Evolutionary conservation across 2,329 filamentous ascomycete species (phyloP).

Genomic region (Hymenoscyphus occultus): DNA sequence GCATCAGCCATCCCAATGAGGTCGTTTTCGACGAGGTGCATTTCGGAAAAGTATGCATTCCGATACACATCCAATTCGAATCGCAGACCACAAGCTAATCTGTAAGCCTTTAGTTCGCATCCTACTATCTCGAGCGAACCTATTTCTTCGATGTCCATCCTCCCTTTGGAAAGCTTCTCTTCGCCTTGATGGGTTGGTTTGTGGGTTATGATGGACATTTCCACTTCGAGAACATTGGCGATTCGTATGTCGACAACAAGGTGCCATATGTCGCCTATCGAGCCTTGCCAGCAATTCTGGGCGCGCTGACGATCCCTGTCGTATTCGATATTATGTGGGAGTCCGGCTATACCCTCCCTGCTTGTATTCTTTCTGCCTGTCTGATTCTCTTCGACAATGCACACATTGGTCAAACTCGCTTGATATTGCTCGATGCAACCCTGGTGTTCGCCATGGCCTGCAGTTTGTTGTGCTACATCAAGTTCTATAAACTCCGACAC

Average conservation of each 20-base stretch:
- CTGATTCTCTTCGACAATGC: constrained; percentile 95
- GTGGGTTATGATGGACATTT: constrained; percentile 97
- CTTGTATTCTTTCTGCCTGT: constrained; percentile 80
- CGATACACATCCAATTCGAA: neutral
- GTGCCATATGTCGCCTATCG: constrained; percentile 97
- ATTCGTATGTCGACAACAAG: constrained; percentile 95
- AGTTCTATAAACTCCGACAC: constrained; percentile 95
- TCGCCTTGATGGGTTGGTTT: constrained; percentile 95
- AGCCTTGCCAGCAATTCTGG: constrained; percentile 86
- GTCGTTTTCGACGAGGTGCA: constrained; percentile 99
- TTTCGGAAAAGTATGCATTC: constrained; percentile 82
- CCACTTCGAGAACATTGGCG: constrained; percentile 98
- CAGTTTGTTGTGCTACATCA: constrained; percentile 89
- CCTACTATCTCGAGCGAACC: constrained; percentile 87
- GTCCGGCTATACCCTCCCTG: constrained; percentile 93
- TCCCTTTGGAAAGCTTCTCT: constrained; percentile 95
- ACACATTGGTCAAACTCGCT: constrained; percentile 90
- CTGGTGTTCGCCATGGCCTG: constrained; percentile 95
- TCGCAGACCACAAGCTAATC: constrained; percentile 13
- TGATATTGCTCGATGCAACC: constrained; percentile 93
- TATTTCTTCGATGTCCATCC: constrained; percentile 99
- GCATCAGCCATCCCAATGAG: constrained; percentile 90
- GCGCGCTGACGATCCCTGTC: constrained; percentile 88
- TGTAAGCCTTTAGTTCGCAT: constrained; percentile 56
- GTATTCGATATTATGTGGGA: constrained; percentile 99